Conservation (phyloP, 2,329 filamentous ascomycete species). For the Blastomyces parvus region DNA sequence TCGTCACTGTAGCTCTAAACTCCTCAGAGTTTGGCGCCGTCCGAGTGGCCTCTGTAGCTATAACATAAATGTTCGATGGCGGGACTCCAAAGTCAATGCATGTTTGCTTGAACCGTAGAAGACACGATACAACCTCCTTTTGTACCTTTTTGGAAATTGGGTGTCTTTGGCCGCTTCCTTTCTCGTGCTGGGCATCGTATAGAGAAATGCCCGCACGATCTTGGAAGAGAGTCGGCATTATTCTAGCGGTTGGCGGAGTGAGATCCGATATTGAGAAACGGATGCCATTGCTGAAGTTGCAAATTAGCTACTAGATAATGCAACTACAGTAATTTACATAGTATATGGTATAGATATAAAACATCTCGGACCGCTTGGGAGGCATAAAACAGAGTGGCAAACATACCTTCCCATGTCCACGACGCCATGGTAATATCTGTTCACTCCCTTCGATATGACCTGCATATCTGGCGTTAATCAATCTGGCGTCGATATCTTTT, state of each 20-base stretch:
- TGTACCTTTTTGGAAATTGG: conserved; percentile 55
- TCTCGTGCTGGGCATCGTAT: conserved; percentile 63
- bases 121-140: conserved; percentile 52
- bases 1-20: conserved; percentile 57
- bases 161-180: conserved; percentile 31
- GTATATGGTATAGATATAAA: not conserved
- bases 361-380: not conserved
- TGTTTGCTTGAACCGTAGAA: conserved; percentile 62
- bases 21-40: conserved; percentile 63
- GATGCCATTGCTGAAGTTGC: conserved; percentile 61
- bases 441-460: not conserved
- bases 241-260: conserved; percentile 58
- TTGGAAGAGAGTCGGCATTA: conserved; percentile 67
- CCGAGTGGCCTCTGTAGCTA: conserved; percentile 84
- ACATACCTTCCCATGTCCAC: conserved; percentile 37
- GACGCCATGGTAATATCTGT: conserved; percentile 26
- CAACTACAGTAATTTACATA: not conserved
- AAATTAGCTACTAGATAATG: not conserved
- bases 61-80: conserved; percentile 54
- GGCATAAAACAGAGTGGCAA: not conserved
- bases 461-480: not conserved
- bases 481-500: conserved; percentile 5
- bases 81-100: conserved; percentile 63
- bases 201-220: conserved; percentile 73
- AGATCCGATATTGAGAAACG: conserved; percentile 83